Conservation (phyloP, 768 basidiomycete species). For the Panaeolus cyanescens region DNA sequence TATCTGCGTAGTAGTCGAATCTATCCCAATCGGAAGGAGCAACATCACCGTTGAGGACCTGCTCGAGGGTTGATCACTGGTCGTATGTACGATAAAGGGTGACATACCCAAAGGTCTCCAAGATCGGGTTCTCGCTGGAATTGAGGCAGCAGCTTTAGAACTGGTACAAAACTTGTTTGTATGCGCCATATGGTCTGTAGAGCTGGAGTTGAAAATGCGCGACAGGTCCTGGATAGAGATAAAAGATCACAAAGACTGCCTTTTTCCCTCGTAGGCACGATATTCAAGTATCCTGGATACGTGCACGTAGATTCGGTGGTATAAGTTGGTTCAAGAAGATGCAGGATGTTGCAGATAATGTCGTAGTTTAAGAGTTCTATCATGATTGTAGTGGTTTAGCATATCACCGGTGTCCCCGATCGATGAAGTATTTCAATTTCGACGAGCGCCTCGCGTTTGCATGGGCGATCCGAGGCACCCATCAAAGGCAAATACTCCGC, state of each 20-base stretch:
- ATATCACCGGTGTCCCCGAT: no score
- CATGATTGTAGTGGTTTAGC: no score
- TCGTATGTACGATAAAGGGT: neutral
- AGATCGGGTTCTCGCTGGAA: neutral
- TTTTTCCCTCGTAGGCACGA: neutral
- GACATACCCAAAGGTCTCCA: neutral
- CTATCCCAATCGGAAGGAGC: neutral
- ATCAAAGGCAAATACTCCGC: no score
- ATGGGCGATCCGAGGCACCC: no score
- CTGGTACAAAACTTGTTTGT: neutral
- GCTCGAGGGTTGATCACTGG: neutral
- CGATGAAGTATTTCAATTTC: no score
- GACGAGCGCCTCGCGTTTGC: no score
- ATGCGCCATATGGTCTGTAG: neutral
- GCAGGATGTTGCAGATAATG: neutral
- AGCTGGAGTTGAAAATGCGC: neutral
- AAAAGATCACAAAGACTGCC: neutral
- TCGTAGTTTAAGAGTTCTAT: neutral
- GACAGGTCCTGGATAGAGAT: neutral
- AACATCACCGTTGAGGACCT: neutral
- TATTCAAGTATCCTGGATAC: neutral
- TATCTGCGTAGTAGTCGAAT: neutral
- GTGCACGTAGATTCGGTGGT: neutral
- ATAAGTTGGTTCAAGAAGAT: neutral
- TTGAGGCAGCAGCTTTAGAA: neutral